A percentile compares a stretch with the other conserved stretches of the same genome.
Conservation (phyloP, 2,329 filamentous ascomycete genomes). For the Juglanconis juglandina region DNA sequence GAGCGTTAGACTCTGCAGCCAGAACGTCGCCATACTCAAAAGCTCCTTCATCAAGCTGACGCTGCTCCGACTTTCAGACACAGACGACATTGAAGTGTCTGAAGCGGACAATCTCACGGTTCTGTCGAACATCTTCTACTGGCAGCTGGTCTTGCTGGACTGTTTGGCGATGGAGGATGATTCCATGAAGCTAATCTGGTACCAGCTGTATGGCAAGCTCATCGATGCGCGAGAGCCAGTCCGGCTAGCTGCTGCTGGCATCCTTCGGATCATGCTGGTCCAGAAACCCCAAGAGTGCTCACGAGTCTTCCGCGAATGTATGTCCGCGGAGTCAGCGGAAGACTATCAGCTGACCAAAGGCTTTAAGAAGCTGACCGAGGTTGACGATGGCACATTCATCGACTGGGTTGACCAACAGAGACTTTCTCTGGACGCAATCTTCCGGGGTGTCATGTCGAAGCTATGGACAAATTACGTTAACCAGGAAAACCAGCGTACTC, state of each 20-base stretch:
- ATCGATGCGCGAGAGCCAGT: constrained; percentile 66
- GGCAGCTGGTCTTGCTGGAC: constrained; percentile 87
- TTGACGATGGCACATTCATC: constrained; percentile 86
- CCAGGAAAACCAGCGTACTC: constrained; percentile 74
- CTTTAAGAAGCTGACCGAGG: constrained; percentile 78
- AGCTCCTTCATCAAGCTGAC: constrained; percentile 75
- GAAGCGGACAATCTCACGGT: constrained; percentile 66
- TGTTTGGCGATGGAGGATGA: constrained; percentile 76
- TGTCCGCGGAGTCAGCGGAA: constrained; percentile 62
- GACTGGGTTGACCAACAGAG: constrained; percentile 83
- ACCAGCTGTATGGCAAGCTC: constrained; percentile 86
- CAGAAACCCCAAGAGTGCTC: constrained; percentile 85
- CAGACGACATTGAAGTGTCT: constrained; percentile 62
- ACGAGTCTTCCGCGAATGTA: constrained; percentile 68
- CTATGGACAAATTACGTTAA: constrained; percentile 86
- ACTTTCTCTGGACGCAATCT: constrained; percentile 73
- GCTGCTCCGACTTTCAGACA: constrained; percentile 77
- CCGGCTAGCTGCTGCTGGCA: constrained; percentile 71
- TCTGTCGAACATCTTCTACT: constrained; percentile 85
- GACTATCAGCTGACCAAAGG: constrained; percentile 60
- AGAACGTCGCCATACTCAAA: constrained; percentile 74
- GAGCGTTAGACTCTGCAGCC: constrained; percentile 84
- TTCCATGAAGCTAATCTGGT: constrained; percentile 82
- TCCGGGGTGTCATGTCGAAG: constrained; percentile 76
- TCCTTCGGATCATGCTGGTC: constrained; percentile 89